phyloP scores from a whole-genome alignment of 257 asterid genomes.

The Ophiorrhiza pumila region DNA sequence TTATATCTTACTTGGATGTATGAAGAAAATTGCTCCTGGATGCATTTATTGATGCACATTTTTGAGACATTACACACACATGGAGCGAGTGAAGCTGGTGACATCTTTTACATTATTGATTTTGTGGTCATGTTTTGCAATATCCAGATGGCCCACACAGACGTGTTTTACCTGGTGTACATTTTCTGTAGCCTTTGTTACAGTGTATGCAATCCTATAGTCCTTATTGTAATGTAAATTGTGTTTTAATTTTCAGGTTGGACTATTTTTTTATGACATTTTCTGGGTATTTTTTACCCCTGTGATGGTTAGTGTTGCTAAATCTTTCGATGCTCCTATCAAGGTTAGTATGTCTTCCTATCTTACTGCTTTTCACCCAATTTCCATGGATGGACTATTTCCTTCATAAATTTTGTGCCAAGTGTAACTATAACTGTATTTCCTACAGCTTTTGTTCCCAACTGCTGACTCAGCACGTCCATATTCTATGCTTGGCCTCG shows the following conservation, averaged over 20 bases:
- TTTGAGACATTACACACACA: neutral
- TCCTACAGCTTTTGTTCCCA: constrained; percentile 89
- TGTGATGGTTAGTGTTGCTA: constrained; percentile 97
- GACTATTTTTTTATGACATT: constrained; percentile 86
- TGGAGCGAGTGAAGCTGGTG: neutral
- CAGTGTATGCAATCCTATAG: constrained; percentile 3
- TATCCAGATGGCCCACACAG: neutral
- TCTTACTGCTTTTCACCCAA: neutral
- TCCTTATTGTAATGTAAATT: constrained; percentile 5
- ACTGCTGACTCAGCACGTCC: constrained; percentile 81
- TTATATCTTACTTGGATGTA: neutral
- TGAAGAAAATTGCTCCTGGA: neutral
- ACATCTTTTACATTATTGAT: neutral
- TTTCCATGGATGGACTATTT: neutral
- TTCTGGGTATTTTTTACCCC: constrained; percentile 99
- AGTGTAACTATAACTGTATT: neutral
- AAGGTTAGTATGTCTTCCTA: constrained; percentile 47
- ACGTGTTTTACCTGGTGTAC: neutral
- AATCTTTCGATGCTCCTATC: constrained; percentile 95
- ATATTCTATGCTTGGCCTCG: constrained; percentile 98
- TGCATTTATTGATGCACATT: neutral
- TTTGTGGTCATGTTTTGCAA: neutral
- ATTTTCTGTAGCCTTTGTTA: neutral
- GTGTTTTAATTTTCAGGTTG: constrained; percentile 56
- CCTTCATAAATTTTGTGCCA: neutral